Conservation (phyloP, 345 rosid species). For the Corchorus capsularis region DNA sequence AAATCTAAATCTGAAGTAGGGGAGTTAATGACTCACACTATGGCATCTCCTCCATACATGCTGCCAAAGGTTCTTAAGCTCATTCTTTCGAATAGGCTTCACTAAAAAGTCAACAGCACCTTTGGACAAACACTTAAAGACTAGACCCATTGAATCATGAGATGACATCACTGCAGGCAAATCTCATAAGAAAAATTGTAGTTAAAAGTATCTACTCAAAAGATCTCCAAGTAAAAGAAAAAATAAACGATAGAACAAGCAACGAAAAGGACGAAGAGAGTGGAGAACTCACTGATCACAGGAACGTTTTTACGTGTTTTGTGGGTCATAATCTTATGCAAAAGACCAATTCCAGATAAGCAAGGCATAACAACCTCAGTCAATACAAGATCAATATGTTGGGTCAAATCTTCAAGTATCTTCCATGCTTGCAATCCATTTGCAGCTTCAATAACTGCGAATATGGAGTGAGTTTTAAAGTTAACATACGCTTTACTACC, state of each 20-base stretch:
- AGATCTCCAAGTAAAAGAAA: slow-evolving; percentile 11
- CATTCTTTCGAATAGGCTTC: slow-evolving; percentile 62
- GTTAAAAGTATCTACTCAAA: slow-evolving; percentile 27
- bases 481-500: background rate
- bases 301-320: slow-evolving; percentile 53
- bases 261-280: background rate
- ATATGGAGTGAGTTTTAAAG: slow-evolving; percentile 4
- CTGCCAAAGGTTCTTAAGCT: slow-evolving; percentile 64
- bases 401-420: slow-evolving; percentile 47
- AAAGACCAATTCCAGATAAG: slow-evolving; percentile 58
- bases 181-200: slow-evolving; percentile 28
- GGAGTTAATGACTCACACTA: slow-evolving; percentile 43
- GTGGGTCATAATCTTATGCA: slow-evolving; percentile 60
- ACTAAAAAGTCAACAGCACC: slow-evolving; percentile 62
- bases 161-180: slow-evolving; percentile 67
- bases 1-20: slow-evolving; percentile 17
- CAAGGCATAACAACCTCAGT: slow-evolving; percentile 61
- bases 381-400: slow-evolving; percentile 56
- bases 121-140: slow-evolving; percentile 60
- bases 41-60: slow-evolving; percentile 64
- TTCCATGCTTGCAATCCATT: slow-evolving; percentile 72
- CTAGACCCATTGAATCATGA: slow-evolving; percentile 53
- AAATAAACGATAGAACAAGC: background rate
- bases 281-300: slow-evolving; percentile 50
- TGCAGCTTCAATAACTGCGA: slow-evolving; percentile 50